phyloP scores from a whole-genome alignment of 768 basidiomycete species.

The Collybia sp. region DNA sequence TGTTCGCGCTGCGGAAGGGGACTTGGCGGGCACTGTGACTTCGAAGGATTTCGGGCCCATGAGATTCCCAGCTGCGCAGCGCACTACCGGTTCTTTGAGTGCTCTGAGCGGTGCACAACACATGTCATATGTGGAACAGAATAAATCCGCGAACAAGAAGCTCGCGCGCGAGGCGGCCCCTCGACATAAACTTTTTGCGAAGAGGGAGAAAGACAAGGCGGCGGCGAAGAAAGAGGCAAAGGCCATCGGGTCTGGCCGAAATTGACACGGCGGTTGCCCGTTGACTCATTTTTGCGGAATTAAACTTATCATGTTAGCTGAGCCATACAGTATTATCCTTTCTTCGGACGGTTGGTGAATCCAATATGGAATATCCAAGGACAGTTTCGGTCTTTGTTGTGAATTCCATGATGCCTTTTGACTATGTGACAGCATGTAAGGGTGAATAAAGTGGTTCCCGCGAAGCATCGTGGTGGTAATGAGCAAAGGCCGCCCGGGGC shows the following conservation, averaged over 20 bases:
- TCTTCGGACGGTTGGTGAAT: too few relatives aligned
- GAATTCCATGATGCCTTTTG: too few relatives aligned
- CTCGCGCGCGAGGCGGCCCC: slow-evolving; percentile 50
- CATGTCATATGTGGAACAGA: slow-evolving; percentile 91
- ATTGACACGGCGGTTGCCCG: slow-evolving; percentile 2
- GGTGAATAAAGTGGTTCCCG: too few relatives aligned
- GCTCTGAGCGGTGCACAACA: slow-evolving; percentile 87
- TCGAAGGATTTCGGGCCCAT: slow-evolving; percentile 84
- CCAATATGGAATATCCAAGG: too few relatives aligned
- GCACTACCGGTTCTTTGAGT: slow-evolving; percentile 77
- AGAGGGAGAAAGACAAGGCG: slow-evolving; percentile 76
- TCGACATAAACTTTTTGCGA: slow-evolving; percentile 78
- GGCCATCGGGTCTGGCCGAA: slow-evolving; percentile 10
- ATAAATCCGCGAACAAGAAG: slow-evolving; percentile 85
- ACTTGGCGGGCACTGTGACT: slow-evolving; percentile 80
- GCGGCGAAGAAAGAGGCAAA: slow-evolving; percentile 41
- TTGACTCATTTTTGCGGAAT: too few relatives aligned
- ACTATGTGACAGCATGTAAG: too few relatives aligned
- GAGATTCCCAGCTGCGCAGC: slow-evolving; percentile 63
- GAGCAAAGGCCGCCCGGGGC: too few relatives aligned
- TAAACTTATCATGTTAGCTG: too few relatives aligned
- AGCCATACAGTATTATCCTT: too few relatives aligned
- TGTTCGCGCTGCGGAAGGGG: slow-evolving; percentile 77
- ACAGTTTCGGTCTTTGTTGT: too few relatives aligned
- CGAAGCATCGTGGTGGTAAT: too few relatives aligned